phyloP scores from a whole-genome alignment of 345 rosid species.

The Limnanthes douglasii region DNA sequence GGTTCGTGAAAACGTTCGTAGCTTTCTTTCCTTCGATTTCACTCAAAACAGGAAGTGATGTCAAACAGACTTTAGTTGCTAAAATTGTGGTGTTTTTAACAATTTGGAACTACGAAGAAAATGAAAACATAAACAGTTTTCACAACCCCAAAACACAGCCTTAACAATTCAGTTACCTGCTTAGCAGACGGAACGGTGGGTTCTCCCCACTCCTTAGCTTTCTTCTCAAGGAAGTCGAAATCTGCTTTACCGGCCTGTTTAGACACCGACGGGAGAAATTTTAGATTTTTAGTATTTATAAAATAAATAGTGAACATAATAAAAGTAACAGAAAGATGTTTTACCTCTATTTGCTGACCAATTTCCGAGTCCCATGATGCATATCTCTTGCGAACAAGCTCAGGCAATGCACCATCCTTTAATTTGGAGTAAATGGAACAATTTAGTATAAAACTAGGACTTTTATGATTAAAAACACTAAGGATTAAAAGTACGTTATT shows the following conservation, averaged over 20 bases:
- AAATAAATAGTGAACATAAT: neutral
- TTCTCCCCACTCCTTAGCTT: slow-evolving; percentile 74
- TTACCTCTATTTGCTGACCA: slow-evolving; percentile 56
- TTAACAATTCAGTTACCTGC: slow-evolving; percentile 41
- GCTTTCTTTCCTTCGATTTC: too few species aligned
- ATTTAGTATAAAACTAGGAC: slow-evolving; percentile 2
- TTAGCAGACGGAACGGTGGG: slow-evolving; percentile 83
- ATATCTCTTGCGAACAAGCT: slow-evolving; percentile 58
- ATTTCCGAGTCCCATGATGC: slow-evolving; percentile 58
- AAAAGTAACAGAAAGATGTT: neutral
- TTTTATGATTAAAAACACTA: neutral
- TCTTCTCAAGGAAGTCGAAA: slow-evolving; percentile 79
- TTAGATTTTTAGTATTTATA: neutral
- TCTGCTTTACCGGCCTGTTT: slow-evolving; percentile 67
- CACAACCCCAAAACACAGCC: neutral
- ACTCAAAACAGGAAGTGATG: too few species aligned
- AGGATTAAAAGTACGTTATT: too few species aligned
- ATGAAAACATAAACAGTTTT: too few species aligned
- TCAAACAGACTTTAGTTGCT: slow-evolving; percentile 2
- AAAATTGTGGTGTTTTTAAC: too few species aligned
- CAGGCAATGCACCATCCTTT: slow-evolving; percentile 57
- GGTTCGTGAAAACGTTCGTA: too few species aligned
- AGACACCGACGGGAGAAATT: neutral
- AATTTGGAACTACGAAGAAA: too few species aligned
- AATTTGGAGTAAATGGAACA: neutral